Base-by-base conservation (phyloP, 2,329 filamentous ascomycete genomes). In the Aspergillus cejpii region DNA sequence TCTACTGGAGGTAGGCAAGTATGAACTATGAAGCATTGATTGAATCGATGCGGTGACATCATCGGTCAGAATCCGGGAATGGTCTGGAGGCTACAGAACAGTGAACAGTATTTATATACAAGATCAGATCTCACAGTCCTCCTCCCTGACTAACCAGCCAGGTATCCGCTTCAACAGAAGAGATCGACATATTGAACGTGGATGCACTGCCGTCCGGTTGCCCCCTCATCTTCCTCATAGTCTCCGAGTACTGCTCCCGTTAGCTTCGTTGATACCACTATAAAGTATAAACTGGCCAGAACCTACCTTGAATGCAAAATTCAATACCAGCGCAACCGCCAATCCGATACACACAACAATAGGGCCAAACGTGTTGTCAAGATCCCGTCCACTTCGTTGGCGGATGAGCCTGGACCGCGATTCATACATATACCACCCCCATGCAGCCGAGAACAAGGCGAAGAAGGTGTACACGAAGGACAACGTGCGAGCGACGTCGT, bases 281-380 rank as follows among this genome's bases (percentile, higher is more conserved):
- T n/a, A 39, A 34, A 29, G 7, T 2, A 8, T 11, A 26, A 8
- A 15, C 8, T 15, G 23, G 21, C 41, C 26, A 20, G 8, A 20
- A 52, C 57, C 21, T 58, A 70, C 67, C 75, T 91, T 89, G 65
- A 97, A 88, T 19, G 78, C 78, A 71, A 97, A 94, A 65, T 98
- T 98, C 57, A 95, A 64, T 48, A 88, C 74, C 61, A 98, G 68
- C 5, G 90, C 89, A 39, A 84, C 60, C 51, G 87, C 83, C 62
- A 98, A 65, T 3, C 89, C 86, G 28, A 84, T 68, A 59, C 87
- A 92, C 34, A 97, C 83, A 6, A 94, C 76, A 44, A 96, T 69
- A 1, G 92, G 92, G 0, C 92, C 92, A 48, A 87, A 68, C 59
- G 91, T 73, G 57, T 89, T 92, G 66, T 98, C 91, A 66, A 98